Base-by-base conservation (phyloP, 768 basidiomycete species). In the Serendipita sp. region DNA sequence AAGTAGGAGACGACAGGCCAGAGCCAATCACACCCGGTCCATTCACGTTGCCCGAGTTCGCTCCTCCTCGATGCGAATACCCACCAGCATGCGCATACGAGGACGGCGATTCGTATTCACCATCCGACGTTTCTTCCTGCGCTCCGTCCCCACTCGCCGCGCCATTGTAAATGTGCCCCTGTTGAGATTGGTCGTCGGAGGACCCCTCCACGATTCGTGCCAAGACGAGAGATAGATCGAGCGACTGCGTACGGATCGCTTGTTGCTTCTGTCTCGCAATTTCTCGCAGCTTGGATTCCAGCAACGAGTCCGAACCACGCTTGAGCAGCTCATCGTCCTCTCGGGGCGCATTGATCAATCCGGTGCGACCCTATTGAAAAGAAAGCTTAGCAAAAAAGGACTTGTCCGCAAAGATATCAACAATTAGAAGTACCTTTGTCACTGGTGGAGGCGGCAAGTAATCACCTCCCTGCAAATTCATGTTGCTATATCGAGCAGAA, bases 241-340 rank as follows among this genome's bases (percentile, higher is more conserved):
- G 83, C 3, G 87, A 90, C 71, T 94, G 91, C 0, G 91, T 91
- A 17, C 91, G 86, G 67, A 90, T 90, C 65, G 84, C 84, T 65
- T 91, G 74, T 3, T 88, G 86, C 53, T 90, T 85, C 3, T 88
- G 88, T 73, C 90, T 90, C 34, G 78, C 76, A 65, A 75, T 70
- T 64, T 88, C 87, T 73, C 86, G 89, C 48, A 92, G 71, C 71
- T 92, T 92, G 42, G 88, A 82, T 68, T 91, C 88, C 22, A 90
- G 76, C 43, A 90, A 75, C 20, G 90, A 87, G 72, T 93, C 88
- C 1, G 88, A 88, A 30, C 88, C 87, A 63, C 89, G 82, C 69
- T 90, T 89, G 67, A 86, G 71, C 1, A 84, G 81, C 67, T 90
- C 88, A 67, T 90, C 88, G 20, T 79, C 78, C 66, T 84, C 82